Conservation (phyloP, 768 basidiomycete genomes). For the Phylloporus sp. region DNA sequence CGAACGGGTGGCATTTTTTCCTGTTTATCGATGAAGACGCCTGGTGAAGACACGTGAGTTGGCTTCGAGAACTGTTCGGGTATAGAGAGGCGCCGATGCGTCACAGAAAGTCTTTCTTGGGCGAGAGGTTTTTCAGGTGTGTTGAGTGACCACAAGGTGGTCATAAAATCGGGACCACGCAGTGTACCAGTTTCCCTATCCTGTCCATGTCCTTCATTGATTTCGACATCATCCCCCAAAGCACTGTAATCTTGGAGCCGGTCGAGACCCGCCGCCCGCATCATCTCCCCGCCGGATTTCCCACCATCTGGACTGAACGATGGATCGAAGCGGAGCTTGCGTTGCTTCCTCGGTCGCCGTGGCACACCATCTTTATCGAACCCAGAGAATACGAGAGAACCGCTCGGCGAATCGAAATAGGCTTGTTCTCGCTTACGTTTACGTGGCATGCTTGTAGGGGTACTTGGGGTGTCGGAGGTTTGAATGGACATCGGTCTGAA, state of each 20-base stretch:
- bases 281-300: not conserved
- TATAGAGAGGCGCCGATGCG: not conserved
- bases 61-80: not conserved
- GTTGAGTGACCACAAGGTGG: not conserved
- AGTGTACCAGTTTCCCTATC: not conserved
- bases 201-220: not conserved
- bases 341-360: constrained; percentile 26
- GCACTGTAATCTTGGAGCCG: not conserved
- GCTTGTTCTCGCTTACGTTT: constrained; percentile 29
- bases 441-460: constrained; percentile 14
- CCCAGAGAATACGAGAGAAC: constrained; percentile 24
- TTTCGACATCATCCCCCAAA: not conserved
- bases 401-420: constrained; percentile 26
- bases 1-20: constrained; percentile 7
- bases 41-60: not conserved
- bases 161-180: not conserved
- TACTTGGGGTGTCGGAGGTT: constrained; percentile 23
- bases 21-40: not conserved
- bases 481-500: not conserved
- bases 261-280: not conserved
- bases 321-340: constrained; percentile 24
- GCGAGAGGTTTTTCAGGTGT: constrained; percentile 8
- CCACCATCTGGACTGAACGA: constrained; percentile 18
- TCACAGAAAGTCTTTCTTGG: not conserved
- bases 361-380: constrained; percentile 30